These are phyloP conservation scores for Asclepias syriaca DNA, from an alignment of 257 asterid species.

Conservation along the genomic window DNA sequence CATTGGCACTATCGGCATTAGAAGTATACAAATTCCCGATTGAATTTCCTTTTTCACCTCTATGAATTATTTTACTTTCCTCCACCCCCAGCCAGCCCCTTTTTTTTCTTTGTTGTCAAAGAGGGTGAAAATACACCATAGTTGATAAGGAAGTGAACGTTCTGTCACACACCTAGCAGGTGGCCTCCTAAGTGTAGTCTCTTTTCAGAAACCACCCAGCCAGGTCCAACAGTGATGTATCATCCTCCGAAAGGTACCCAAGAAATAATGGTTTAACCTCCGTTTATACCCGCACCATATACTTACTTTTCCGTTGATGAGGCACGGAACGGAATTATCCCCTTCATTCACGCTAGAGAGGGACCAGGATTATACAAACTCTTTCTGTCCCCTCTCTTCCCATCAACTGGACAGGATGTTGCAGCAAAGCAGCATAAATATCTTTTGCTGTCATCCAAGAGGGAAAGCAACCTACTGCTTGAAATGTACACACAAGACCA, in stretches of 20 bases:
- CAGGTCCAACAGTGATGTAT: slow-evolving; percentile 11
- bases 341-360: slow-evolving; percentile 14
- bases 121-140: background rate
- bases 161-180: background rate
- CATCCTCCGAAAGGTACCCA: slow-evolving; percentile 14
- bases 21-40: background rate
- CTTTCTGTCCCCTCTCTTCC: slow-evolving; percentile 48
- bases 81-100: background rate
- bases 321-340: slow-evolving; percentile 14
- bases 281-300: slow-evolving; percentile 6
- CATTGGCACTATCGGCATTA: background rate
- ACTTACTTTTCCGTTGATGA: slow-evolving; percentile 3
- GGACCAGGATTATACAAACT: slow-evolving; percentile 38
- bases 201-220: slow-evolving; percentile 7
- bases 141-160: background rate
- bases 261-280: background rate
- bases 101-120: background rate
- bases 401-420: slow-evolving; percentile 47
- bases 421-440: slow-evolving; percentile 29
- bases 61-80: background rate
- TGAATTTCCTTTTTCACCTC: background rate
- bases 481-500: slow-evolving; percentile 22
- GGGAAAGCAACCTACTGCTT: slow-evolving; percentile 22
- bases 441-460: slow-evolving; percentile 31
- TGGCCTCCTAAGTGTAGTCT: slow-evolving; percentile 5